Base-by-base conservation (phyloP, 2,329 filamentous ascomycete genomes). In the Bipolaris sorokiniana region DNA sequence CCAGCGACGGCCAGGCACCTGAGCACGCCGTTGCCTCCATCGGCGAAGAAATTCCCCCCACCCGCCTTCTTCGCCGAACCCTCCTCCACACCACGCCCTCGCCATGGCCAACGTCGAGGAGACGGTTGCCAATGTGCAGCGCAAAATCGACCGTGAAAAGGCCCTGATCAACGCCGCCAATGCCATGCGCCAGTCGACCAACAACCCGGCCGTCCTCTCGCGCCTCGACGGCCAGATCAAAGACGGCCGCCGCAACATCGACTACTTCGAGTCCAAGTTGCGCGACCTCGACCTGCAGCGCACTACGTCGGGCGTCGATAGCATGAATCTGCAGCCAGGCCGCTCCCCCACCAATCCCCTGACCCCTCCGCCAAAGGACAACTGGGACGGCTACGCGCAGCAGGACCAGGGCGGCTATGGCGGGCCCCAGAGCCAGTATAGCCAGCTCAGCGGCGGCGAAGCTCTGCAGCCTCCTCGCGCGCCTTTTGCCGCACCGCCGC, bases 91-190 rank as follows among this genome's bases (percentile, higher is more conserved):
- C 41, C 47, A 52, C 54, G 11, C 23, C 49, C 40, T 62, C 65
- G 74, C 76, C 74, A 87, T 87, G 83, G 62, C 67, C 81, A 82
- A 81, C 74, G 81, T 85, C 76, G 84, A 88, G 73, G 83, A 86
- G 67, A 82, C 86, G 64, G 84, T 88, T 79, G 87, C 87, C 79
- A 90, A 92, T 78, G 92, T 99, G 81, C 88, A 90, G 81, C 90
- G 89, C 82, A 98, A 99, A 89, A 98, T 99, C 79, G 92, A 97
- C 83, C 89, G 94, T 77, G 95, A 99, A 81, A 94, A 93, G 84
- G 90, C 90, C 71, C 88, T 98, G 74, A 95, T 99, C 83, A 90
- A 90, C 78, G 94, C 92, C 71, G 94, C 94, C 68, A 95, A 91
- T 80, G 87, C 90, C 70, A 97, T 99, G 93, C 90, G 92, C 79